phyloP scores from a whole-genome alignment of 805 yeast species.

The Candida methanosorbosa region DNA sequence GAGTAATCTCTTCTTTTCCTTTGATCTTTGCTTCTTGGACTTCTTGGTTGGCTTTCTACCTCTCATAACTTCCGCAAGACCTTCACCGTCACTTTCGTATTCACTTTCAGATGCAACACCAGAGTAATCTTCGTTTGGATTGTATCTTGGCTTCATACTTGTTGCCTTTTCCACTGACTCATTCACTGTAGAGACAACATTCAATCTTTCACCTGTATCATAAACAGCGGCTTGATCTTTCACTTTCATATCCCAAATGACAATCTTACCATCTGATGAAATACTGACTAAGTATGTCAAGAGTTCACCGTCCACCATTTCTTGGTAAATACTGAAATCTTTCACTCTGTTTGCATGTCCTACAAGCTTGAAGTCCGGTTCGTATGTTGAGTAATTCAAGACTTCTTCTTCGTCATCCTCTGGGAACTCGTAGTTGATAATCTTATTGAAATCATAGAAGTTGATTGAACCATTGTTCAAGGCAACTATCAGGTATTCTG shows the following conservation, averaged over 20 bases:
- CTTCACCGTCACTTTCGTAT: conserved; percentile 69
- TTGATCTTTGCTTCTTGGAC: conserved; percentile 32
- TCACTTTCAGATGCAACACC: conserved; percentile 51
- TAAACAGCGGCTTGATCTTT: conserved; percentile 85
- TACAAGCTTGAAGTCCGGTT: conserved; percentile 49
- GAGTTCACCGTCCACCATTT: conserved; percentile 13
- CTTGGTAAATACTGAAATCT: conserved; percentile 50
- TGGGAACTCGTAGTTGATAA: conserved; percentile 16
- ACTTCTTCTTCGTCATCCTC: conserved; percentile 23
- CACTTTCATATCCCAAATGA: conserved; percentile 70
- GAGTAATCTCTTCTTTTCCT: conserved; percentile 32
- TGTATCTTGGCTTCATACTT: conserved; percentile 45
- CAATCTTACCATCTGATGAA: conserved; percentile 89
- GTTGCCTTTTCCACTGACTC: conserved; percentile 70
- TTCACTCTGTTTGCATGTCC: conserved; percentile 88
- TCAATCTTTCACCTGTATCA: conserved; percentile 83
- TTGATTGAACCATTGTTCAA: conserved; percentile 62
- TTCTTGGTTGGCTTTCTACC: conserved; percentile 30
- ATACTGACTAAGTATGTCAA: conserved; percentile 57
- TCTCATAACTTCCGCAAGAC: conserved; percentile 47
- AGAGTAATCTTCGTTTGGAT: conserved; percentile 33
- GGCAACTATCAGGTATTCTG: conserved; percentile 58
- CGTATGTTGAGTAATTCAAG: conserved; percentile 19
- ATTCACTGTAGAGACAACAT: conserved; percentile 69
- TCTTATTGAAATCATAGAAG: conserved; percentile 37